These are phyloP conservation scores for Exophiala viscosa DNA, from an alignment of 2,329 filamentous ascomycete species.

Conservation along the genomic window DNA sequence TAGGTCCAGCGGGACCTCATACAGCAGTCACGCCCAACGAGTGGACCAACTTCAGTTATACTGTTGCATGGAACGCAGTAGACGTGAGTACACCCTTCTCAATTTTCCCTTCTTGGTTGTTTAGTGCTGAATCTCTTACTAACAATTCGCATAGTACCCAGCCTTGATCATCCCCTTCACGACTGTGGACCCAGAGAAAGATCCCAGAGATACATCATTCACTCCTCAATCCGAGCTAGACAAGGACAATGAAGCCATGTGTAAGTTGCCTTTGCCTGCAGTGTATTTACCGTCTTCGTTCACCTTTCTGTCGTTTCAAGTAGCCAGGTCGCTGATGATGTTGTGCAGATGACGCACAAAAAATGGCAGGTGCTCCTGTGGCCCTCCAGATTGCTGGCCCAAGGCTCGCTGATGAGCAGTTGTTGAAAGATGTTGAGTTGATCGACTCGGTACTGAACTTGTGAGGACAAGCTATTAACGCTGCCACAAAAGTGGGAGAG, in stretches of 20 bases:
- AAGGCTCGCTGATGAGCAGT: conserved; percentile 33
- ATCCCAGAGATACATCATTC: conserved; percentile 30
- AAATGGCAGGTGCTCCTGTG: conserved; percentile 35
- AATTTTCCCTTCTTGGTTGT: background rate
- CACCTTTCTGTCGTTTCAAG: background rate
- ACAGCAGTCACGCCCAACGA: conserved; percentile 34
- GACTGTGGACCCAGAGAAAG: conserved; percentile 31
- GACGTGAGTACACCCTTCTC: conserved; percentile 24
- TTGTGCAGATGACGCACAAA: conserved; percentile 31
- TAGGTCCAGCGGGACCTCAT: conserved; percentile 33
- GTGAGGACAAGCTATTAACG: background rate
- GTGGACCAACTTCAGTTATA: conserved; percentile 37
- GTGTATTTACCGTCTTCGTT: background rate
- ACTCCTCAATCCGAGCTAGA: conserved; percentile 29
- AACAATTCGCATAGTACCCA: conserved; percentile 27
- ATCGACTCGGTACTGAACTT: conserved; percentile 28
- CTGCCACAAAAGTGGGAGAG: too few species aligned
- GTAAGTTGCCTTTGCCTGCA: background rate
- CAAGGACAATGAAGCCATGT: conserved; percentile 31
- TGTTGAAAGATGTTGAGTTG: conserved; percentile 32
- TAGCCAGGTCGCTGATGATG: background rate
- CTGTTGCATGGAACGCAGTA: conserved; percentile 36
- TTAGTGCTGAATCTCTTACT: background rate
- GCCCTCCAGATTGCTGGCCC: conserved; percentile 35
- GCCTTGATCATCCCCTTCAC: conserved; percentile 35